Base-by-base conservation (phyloP, 108 stramenopile genomes). In the Bacterosira constricta region DNA sequence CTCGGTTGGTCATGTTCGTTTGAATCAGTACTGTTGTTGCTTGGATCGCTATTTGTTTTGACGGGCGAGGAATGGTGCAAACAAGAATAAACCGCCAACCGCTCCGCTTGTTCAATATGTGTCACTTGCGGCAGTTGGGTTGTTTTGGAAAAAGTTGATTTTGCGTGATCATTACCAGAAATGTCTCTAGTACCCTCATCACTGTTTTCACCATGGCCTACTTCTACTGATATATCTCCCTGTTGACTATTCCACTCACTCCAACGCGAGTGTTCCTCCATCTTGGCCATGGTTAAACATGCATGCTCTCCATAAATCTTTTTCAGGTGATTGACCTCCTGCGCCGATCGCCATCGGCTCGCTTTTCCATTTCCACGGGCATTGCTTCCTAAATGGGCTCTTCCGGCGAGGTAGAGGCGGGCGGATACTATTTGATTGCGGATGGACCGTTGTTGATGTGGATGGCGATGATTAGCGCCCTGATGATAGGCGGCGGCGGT, bases 371-470 rank as follows among this genome's bases (percentile, higher is more conserved):
- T 70, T 2, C 26, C 45, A 15, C 46, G 27, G 39, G 60, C 30
- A 18, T 29, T 45, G 26, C 53, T 42, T n/a, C 67, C 66, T 15
- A 76, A 23, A 31, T 66, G 58, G 5, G 75, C 66, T 15, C 61
- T 61, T 5, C 75, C 75, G 12, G 75, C 60, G 11, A 76, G 54
- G 38, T 76, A 76, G 35, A 76, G 75, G 20, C 67, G 75, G 23
- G 66, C 75, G 41, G 67, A 69, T 36, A 56, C 4, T 34, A 76
- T 38, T 1, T 47, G 32, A 20, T 59, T 21, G 25, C 62, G 45
- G 32, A 76, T 63, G 41, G 41, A 11, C 13, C 31, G 69, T 54
- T 42, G 39, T 42, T 42, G 37, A n/a, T 6, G 38, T 41, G 3
- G 59, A 6, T 29, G n/a, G 30, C 21, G 15, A 31, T n/a, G 26